These are phyloP conservation scores for Neurospora terricola DNA, from an alignment of 495 filamentous ascomycete genomes.

Conservation along the genomic window DNA sequence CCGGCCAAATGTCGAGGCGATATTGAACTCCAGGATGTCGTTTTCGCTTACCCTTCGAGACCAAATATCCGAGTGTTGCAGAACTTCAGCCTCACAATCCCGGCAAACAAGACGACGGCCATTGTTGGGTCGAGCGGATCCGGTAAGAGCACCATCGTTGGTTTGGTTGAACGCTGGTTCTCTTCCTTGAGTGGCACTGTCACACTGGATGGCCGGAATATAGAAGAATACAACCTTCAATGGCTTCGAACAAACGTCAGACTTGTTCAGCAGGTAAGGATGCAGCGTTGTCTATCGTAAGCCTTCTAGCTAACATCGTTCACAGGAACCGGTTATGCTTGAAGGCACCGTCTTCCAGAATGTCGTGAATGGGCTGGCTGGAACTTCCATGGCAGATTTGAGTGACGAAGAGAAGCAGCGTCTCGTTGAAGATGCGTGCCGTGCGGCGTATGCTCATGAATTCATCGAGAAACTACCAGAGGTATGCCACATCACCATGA, in stretches of 20 bases:
- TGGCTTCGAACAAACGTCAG: slow-evolving; percentile 58
- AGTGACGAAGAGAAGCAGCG: slow-evolving; percentile 38
- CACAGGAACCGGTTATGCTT: slow-evolving; percentile 56
- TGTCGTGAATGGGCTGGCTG: slow-evolving; percentile 49
- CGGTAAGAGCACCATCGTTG: slow-evolving; percentile 81
- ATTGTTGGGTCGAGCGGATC: slow-evolving; percentile 72
- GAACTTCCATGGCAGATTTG: slow-evolving; percentile 40
- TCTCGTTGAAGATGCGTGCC: slow-evolving; percentile 46
- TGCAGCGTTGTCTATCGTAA: background rate
- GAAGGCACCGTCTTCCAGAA: slow-evolving; percentile 59
- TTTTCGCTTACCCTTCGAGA: slow-evolving; percentile 56
- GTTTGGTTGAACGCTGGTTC: slow-evolving; percentile 84
- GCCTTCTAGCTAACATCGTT: background rate
- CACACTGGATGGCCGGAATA: slow-evolving; percentile 40
- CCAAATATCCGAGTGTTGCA: slow-evolving; percentile 48
- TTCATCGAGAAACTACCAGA: slow-evolving; percentile 48
- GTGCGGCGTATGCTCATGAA: slow-evolving; percentile 44
- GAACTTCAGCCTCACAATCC: slow-evolving; percentile 42
- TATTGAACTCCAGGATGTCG: slow-evolving; percentile 45
- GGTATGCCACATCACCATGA: background rate
- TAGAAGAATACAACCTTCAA: slow-evolving; percentile 44
- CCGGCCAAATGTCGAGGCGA: slow-evolving; percentile 29
- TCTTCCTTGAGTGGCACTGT: slow-evolving; percentile 47
- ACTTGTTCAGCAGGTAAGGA: slow-evolving; percentile 47
- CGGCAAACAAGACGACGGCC: slow-evolving; percentile 71